phyloP scores from a whole-genome alignment of 768 basidiomycete genomes.

The Amanita subjunquillea region DNA sequence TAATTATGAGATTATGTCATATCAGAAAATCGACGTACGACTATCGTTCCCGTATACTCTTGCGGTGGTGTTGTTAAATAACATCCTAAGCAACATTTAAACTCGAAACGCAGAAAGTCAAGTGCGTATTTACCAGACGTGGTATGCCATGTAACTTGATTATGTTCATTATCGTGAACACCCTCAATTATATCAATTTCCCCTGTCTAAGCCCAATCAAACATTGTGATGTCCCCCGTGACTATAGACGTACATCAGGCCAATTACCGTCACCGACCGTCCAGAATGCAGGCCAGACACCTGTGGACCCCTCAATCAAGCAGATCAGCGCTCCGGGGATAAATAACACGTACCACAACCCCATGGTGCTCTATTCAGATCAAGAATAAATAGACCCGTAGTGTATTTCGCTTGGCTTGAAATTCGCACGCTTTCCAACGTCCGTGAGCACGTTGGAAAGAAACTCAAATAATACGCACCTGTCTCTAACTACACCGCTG shows the following conservation, averaged over 20 bases:
- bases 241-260: conserved; percentile 43
- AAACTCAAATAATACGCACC: conserved; percentile 27
- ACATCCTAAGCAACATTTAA: background rate
- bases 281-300: conserved; percentile 83
- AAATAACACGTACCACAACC: conserved; percentile 58
- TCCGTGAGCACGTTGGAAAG: background rate
- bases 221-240: background rate
- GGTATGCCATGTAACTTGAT: conserved; percentile 82
- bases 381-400: conserved; percentile 76
- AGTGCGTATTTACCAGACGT: conserved; percentile 19
- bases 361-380: conserved; percentile 77
- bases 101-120: background rate
- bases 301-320: conserved; percentile 21
- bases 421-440: conserved; percentile 56
- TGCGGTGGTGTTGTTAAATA: background rate
- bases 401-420: conserved; percentile 53
- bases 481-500: conserved; percentile 45
- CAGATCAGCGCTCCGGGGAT: background rate
- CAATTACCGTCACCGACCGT: conserved; percentile 48
- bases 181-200: conserved; percentile 84
- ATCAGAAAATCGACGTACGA: background rate
- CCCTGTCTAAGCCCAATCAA: conserved; percentile 37
- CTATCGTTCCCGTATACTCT: conserved; percentile 1
- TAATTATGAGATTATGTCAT: background rate
- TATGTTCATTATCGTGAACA: conserved; percentile 76